Conservation (phyloP, 2,329 filamentous ascomycete species). For the Venturia oleaginea region DNA sequence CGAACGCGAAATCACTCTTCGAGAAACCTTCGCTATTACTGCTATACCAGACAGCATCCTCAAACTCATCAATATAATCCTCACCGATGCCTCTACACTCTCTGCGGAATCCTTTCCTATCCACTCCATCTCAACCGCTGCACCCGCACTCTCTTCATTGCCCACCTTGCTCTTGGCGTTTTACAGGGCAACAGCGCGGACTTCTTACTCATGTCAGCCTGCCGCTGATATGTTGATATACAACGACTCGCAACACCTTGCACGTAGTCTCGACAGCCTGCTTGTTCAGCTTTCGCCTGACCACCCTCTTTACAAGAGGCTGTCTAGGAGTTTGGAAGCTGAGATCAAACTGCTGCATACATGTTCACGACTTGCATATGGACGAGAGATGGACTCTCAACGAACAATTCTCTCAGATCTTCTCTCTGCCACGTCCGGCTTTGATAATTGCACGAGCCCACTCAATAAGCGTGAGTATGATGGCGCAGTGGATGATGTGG, state of each 20-base stretch:
- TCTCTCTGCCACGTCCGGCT: constrained; percentile 54
- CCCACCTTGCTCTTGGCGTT: constrained; percentile 68
- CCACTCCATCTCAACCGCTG: constrained; percentile 56
- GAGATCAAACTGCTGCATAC: constrained; percentile 48
- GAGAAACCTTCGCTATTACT: constrained; percentile 81
- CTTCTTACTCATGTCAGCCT: constrained; percentile 57
- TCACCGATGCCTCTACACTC: constrained; percentile 43
- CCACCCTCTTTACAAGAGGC: constrained; percentile 23
- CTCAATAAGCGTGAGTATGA: constrained; percentile 53
- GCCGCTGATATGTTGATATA: constrained; percentile 56
- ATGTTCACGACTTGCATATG: constrained; percentile 53
- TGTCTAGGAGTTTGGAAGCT: constrained; percentile 33
- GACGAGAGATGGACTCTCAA: constrained; percentile 56
- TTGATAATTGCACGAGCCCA: constrained; percentile 48
- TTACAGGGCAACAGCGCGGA: constrained; percentile 66
- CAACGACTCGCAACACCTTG: constrained; percentile 53
- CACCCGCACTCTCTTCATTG: constrained; percentile 59
- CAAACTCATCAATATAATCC: constrained; percentile 49
- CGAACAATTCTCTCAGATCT: constrained; percentile 53
- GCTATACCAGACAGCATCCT: constrained; percentile 75
- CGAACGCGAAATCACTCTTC: constrained; percentile 62
- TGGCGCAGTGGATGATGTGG: constrained; percentile 47
- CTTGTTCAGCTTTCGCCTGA: constrained; percentile 34
- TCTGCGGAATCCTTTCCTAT: constrained; percentile 37
- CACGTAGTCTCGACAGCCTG: constrained; percentile 43